phyloP scores from a whole-genome alignment of 345 rosid species.

The Populus euphratica region DNA sequence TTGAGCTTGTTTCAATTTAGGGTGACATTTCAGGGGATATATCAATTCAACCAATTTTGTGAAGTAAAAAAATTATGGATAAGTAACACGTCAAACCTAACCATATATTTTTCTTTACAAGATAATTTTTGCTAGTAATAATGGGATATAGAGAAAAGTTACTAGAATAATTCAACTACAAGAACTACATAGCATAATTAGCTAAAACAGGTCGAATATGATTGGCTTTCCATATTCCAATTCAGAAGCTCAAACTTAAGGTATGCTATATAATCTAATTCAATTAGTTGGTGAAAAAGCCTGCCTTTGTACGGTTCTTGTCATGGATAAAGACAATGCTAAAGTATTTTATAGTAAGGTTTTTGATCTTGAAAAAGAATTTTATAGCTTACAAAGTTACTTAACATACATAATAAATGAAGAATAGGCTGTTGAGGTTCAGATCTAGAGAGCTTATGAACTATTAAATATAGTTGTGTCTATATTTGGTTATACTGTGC shows the following conservation, averaged over 20 bases:
- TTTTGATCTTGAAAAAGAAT: conserved; percentile 79
- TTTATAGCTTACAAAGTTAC: conserved; percentile 70
- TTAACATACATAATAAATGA: conserved; percentile 59
- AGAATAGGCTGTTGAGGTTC: conserved; percentile 51
- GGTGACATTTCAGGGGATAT: not conserved
- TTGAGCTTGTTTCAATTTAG: not conserved
- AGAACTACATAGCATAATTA: conserved; percentile 64
- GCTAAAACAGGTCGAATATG: conserved; percentile 57
- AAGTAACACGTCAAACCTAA: not conserved
- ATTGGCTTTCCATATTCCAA: conserved; percentile 36
- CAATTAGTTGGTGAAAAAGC: conserved; percentile 86
- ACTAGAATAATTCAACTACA: conserved; percentile 82
- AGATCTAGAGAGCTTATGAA: conserved; percentile 71
- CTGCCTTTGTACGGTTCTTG: conserved; percentile 77
- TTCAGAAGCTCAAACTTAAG: conserved; percentile 52
- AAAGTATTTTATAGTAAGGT: conserved; percentile 96
- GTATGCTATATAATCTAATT: conserved; percentile 91
- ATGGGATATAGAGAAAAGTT: conserved; percentile 94
- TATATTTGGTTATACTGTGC: conserved; percentile 55
- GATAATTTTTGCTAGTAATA: conserved; percentile 67
- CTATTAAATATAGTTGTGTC: conserved; percentile 70
- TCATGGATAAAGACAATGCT: conserved; percentile 95
- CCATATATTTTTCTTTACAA: conserved; percentile 37
- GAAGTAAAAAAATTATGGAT: too few species aligned
- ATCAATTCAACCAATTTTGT: not conserved